These are phyloP conservation scores for Polymyxa betae DNA, from an alignment of 208 protist genomes.

Conservation along the genomic window DNA sequence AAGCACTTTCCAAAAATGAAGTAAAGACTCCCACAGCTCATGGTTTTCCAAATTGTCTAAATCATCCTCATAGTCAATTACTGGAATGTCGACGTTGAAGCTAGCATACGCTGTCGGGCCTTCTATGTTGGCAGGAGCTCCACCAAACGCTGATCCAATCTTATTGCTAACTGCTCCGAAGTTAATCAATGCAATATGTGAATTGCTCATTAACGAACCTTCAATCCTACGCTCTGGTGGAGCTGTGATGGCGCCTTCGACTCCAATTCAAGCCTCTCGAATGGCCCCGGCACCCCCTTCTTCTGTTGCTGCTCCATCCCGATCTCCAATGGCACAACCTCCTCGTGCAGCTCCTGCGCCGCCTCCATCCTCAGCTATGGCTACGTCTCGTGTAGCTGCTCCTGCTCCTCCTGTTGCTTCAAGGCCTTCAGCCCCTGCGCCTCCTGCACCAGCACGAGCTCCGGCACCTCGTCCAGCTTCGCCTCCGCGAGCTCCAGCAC, in stretches of 20 bases:
- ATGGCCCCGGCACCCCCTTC: neutral
- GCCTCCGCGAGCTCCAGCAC: neutral
- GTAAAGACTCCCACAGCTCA: neutral
- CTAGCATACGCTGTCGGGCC: slow-evolving; percentile 26
- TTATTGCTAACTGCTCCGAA: slow-evolving; percentile 18
- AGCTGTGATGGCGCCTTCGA: neutral
- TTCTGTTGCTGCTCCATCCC: neutral
- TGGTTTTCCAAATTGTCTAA: neutral
- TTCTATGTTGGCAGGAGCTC: slow-evolving; percentile 12
- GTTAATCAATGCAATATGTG: slow-evolving; percentile 42
- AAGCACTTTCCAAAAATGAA: slow-evolving; percentile 17
- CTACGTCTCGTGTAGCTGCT: neutral
- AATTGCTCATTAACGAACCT: neutral
- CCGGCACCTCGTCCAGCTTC: neutral
- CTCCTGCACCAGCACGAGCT: neutral
- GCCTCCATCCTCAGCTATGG: neutral
- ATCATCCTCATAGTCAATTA: neutral
- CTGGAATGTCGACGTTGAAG: slow-evolving; percentile 25
- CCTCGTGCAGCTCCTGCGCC: neutral
- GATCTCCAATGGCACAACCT: neutral
- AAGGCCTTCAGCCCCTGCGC: too few relatives aligned
- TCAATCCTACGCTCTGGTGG: neutral
- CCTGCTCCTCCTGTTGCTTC: slow-evolving; percentile 2
- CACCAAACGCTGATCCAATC: slow-evolving; percentile 4
- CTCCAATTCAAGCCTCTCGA: neutral